Percentiles rank a stretch among this genome's conserved stretches.
Evolutionary conservation across 108 stramenopile genomes (phyloP).

Genomic region (Discostella pseudostelligera): DNA sequence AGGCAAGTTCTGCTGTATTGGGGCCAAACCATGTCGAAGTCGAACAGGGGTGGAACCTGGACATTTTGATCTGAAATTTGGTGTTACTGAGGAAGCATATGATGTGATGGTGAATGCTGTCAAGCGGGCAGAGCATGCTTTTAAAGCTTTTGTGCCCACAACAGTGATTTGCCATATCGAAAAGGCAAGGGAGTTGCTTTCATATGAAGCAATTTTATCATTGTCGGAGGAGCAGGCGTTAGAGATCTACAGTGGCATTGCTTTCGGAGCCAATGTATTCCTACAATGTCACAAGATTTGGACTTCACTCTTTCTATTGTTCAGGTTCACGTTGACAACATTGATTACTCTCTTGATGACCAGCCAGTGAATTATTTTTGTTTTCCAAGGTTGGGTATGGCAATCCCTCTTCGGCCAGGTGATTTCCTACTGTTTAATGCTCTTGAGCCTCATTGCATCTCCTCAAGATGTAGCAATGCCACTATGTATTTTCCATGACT

Average conservation of each 20-base stretch:
- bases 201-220: not conserved
- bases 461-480: slow-evolving; percentile 1
- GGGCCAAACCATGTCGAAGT: not conserved
- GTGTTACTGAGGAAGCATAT: not conserved
- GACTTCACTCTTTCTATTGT: not conserved
- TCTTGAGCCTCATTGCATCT: slow-evolving; percentile 4
- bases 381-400: not conserved
- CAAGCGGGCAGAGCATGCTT: slow-evolving; percentile 1
- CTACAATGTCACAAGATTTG: not conserved
- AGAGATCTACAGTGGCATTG: not conserved
- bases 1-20: not conserved
- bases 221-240: not conserved
- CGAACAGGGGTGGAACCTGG: not conserved
- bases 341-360: not conserved
- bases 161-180: not conserved
- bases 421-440: slow-evolving; percentile 7
- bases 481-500: not conserved
- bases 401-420: slow-evolving; percentile 2
- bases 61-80: not conserved
- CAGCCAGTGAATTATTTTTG: slow-evolving; percentile 7
- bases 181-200: not conserved
- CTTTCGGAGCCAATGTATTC: not conserved
- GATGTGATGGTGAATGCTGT: slow-evolving; percentile 1
- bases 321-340: not conserved
- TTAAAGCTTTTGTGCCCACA: not conserved